These are phyloP conservation scores for Alloteropsis semialata DNA, from an alignment of 176 grass and related monocot species.

Conservation along the genomic window DNA sequence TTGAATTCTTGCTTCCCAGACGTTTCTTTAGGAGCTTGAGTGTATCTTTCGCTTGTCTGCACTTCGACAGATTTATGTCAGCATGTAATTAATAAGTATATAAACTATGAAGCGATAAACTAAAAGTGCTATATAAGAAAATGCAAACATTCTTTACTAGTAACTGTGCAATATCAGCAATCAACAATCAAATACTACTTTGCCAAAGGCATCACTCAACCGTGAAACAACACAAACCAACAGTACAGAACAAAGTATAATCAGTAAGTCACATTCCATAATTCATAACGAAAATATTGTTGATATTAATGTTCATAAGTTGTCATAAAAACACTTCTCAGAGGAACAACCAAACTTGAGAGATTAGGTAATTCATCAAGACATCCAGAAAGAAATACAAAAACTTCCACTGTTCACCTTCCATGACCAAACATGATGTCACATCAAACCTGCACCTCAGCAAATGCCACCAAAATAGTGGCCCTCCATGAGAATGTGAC, in stretches of 20 bases:
- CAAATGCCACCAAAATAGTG: conserved; percentile 23
- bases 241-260: not conserved
- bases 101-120: conserved; percentile 1
- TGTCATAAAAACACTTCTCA: not conserved
- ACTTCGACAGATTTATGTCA: conserved; percentile 37
- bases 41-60: conserved; percentile 89
- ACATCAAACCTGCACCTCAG: conserved; percentile 12
- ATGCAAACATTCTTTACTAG: not conserved
- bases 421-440: not conserved
- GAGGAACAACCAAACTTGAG: not conserved
- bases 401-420: not conserved
- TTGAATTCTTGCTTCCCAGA: conserved; percentile 83
- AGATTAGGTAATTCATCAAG: not conserved
- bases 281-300: not conserved
- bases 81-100: conserved; percentile 9
- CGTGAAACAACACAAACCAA: not conserved
- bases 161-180: not conserved
- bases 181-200: not conserved
- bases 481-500: not conserved
- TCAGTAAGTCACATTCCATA: not conserved
- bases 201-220: conserved; percentile 10
- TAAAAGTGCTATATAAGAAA: not conserved
- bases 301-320: not conserved
- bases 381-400: not conserved
- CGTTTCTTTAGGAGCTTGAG: conserved; percentile 99